Evolutionary conservation across 345 rosid genomes (phyloP).

Genomic region (Eucalyptus sp.): DNA sequence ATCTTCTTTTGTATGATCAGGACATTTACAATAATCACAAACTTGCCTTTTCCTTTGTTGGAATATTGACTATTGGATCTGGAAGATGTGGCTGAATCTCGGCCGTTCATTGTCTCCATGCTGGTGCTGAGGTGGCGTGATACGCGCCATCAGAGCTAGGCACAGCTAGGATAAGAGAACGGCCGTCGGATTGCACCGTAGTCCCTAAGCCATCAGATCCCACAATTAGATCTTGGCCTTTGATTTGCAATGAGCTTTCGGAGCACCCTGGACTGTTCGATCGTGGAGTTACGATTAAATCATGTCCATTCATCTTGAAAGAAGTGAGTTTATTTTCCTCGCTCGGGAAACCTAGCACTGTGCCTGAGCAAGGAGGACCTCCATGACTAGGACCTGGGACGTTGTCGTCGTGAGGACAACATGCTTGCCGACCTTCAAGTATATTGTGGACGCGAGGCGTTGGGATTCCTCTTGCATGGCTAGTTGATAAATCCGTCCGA

Average conservation of each 20-base stretch:
- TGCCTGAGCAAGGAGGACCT: neutral
- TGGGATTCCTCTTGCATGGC: neutral
- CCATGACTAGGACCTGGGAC: neutral
- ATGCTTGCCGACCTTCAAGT: neutral
- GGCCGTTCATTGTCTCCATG: fast-evolving
- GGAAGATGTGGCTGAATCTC: neutral
- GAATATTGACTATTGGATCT: neutral
- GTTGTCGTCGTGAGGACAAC: neutral
- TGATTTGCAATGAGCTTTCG: too few relatives aligned
- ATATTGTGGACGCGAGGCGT: neutral
- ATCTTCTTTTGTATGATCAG: too few relatives aligned
- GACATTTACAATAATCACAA: neutral
- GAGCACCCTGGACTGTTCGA: too few relatives aligned
- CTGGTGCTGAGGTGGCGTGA: neutral
- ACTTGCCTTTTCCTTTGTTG: neutral
- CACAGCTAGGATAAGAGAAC: fast-evolving
- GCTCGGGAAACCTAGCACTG: neutral
- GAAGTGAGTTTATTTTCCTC: neutral
- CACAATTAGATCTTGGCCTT: too few relatives aligned
- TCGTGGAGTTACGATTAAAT: too few relatives aligned
- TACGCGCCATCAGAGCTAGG: neutral
- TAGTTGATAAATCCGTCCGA: neutral
- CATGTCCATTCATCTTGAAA: neutral
- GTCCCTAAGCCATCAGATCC: too few relatives aligned
- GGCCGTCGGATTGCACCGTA: fast-evolving